Evolutionary conservation across 441 rosid genomes (phyloP).

Genomic region (Theobroma grandiflorum): DNA sequence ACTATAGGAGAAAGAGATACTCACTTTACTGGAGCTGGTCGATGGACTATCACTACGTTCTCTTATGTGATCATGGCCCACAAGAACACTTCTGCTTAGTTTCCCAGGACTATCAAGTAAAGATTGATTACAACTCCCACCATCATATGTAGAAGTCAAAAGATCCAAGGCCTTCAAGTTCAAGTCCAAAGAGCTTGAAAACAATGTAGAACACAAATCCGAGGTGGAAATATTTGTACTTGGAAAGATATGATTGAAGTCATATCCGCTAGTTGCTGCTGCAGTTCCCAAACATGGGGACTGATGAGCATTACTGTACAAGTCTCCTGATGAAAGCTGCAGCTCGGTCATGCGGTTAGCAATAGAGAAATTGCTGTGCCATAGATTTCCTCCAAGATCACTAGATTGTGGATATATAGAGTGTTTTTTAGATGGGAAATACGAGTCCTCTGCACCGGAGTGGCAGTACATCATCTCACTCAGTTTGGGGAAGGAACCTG

Average conservation of each 20-base stretch:
- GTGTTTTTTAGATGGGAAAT: slow-evolving; percentile 17
- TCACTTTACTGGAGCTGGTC: slow-evolving; percentile 37
- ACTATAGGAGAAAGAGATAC: slow-evolving; percentile 17
- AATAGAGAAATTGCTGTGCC: slow-evolving; percentile 21
- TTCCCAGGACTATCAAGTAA: slow-evolving; percentile 22
- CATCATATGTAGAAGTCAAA: slow-evolving; percentile 28
- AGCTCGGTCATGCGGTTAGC: slow-evolving; percentile 19
- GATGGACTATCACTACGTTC: slow-evolving; percentile 29
- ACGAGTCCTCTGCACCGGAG: neutral
- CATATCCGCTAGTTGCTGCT: slow-evolving; percentile 21
- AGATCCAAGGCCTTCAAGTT: slow-evolving; percentile 39
- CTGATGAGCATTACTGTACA: slow-evolving; percentile 11
- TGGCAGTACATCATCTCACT: slow-evolving; percentile 25
- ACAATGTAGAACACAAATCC: slow-evolving; percentile 31
- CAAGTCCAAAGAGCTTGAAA: slow-evolving; percentile 35
- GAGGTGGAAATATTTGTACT: slow-evolving; percentile 26
- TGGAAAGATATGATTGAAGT: slow-evolving; percentile 32
- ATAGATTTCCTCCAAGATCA: slow-evolving; percentile 12
- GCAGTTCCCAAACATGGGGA: slow-evolving; percentile 9
- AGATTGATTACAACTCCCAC: slow-evolving; percentile 31
- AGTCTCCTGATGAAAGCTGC: slow-evolving; percentile 29
- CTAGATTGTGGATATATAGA: neutral
- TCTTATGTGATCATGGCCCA: slow-evolving; percentile 21
- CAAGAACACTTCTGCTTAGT: slow-evolving; percentile 4
- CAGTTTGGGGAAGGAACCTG: slow-evolving; percentile 35